Evolutionary conservation across 2,329 filamentous ascomycete genomes (phyloP).

Genomic region (Scedosporium boydii): DNA sequence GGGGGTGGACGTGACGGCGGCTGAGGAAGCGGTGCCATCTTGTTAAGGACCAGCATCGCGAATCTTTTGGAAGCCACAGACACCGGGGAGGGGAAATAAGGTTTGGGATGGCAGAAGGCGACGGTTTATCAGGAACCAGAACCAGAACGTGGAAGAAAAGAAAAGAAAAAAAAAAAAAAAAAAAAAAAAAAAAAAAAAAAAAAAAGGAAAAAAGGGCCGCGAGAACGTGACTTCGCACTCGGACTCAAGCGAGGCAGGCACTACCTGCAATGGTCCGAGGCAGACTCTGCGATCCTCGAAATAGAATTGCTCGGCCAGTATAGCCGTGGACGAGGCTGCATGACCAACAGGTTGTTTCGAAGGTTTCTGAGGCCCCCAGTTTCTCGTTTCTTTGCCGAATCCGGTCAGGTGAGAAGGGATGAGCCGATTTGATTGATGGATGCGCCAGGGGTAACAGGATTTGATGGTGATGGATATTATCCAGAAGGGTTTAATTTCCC

Average conservation of each 20-base stretch:
- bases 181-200: background rate
- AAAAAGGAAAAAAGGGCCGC: background rate
- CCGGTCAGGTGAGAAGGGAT: background rate
- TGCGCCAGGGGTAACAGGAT: too few species aligned
- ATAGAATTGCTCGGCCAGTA: background rate
- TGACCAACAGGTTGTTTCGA: background rate
- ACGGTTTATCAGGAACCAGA: background rate
- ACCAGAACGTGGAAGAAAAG: background rate
- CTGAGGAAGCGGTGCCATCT: background rate
- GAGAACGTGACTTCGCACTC: background rate
- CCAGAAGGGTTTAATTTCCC: too few species aligned
- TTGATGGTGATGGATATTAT: too few species aligned
- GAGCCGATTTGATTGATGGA: background rate
- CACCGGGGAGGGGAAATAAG: background rate
- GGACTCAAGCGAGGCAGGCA: background rate
- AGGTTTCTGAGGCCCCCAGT: background rate
- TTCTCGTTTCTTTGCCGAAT: background rate
- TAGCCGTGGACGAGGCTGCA: background rate
- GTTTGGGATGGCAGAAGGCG: background rate
- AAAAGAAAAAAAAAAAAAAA: too few species aligned
- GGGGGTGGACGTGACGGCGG: background rate
- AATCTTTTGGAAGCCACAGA: background rate
- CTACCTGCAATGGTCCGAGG: background rate
- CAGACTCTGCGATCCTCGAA: background rate
- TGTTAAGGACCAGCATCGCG: background rate